Conservation (phyloP, 257 asterid genomes). For the Scutellaria galericulata region DNA sequence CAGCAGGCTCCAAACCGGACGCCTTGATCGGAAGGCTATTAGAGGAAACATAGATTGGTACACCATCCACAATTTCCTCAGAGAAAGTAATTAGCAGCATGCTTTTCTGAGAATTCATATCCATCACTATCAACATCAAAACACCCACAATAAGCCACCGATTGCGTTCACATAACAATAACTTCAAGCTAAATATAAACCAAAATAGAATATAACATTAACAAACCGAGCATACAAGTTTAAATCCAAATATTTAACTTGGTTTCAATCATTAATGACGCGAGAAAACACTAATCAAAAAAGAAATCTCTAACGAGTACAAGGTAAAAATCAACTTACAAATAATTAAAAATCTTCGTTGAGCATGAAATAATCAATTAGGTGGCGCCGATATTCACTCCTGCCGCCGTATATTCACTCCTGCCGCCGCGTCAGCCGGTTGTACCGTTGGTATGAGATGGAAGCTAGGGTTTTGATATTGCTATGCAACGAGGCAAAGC, state of each 20-base stretch:
- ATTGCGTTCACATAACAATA: background rate
- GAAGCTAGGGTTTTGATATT: constrained; percentile 40
- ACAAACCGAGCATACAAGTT: background rate
- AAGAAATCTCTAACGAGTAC: constrained; percentile 4
- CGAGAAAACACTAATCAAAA: background rate
- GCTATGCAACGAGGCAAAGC: constrained; percentile 43
- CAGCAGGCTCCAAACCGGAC: constrained; percentile 75
- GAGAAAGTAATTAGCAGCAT: constrained; percentile 66
- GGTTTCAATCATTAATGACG: background rate
- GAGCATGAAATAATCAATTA: constrained; percentile 25
- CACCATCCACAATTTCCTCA: constrained; percentile 69
- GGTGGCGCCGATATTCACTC: background rate
- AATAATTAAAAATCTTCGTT: constrained; percentile 2
- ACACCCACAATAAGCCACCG: constrained; percentile 17
- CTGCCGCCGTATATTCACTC: background rate
- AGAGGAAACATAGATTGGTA: constrained; percentile 65
- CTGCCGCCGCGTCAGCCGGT: constrained; percentile 36
- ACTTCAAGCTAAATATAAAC: background rate
- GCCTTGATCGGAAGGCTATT: constrained; percentile 78
- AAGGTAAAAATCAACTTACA: constrained; percentile 29
- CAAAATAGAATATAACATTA: background rate
- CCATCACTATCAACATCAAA: constrained; percentile 34
- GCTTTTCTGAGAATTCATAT: constrained; percentile 48
- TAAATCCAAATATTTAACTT: background rate
- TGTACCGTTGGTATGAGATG: background rate